Evolutionary conservation across 1,284 basidiomycete species (phyloP), one percentile per base, ranked within the genome.

Genomic region (Malassezia sp.): DNA sequence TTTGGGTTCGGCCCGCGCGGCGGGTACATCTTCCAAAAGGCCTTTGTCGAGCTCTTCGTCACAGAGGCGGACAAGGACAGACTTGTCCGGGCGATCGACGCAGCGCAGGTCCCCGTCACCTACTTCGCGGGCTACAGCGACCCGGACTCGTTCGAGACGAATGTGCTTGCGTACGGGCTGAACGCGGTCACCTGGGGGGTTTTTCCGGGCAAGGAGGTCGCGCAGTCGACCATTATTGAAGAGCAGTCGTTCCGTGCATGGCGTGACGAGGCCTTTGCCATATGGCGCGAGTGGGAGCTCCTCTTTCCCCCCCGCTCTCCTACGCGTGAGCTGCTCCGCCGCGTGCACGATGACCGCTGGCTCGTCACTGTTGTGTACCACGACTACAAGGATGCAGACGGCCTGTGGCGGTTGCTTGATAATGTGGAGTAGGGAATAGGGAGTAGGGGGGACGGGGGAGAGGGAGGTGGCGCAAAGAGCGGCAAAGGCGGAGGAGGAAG

Each of bases 41-140:
- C 84, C 4, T 99, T 96, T 67, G 88, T 96, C 5, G 91, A 99
- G 72, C 91, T 96, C 70, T 97, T 97, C 67, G 83, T 84, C 30
- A 65, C 60, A 5, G 76, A 77, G 37, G 70, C 75, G 15, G 80
- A 83, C 54, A 79, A 93, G 18, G 74, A 80, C 29, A 64, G 60
- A 45, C 76, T 95, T 29, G 79, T 82, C 66, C 65, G 73, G 49
- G 77, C 74, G 55, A 77, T 85, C 1, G 72, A 75, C 12, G 80
- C 79, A 0, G 69, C 75, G 20, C 81, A 80, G 14, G 29, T 36
- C 11, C 79, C 76, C 75, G 78, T 93, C 33, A 82, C 84, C 63
- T 88, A 81, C 71, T 88, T 89, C 70, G 89, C 91, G 0, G 83
- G 79, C 10, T 86, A 88, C 63, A 73, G 77, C 29, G 24, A 39